Percentiles rank a stretch among this genome's conserved stretches.
Evolutionary conservation across 202 grass and related monocot genomes (phyloP).

Genomic region (Saccharum hybrid): DNA sequence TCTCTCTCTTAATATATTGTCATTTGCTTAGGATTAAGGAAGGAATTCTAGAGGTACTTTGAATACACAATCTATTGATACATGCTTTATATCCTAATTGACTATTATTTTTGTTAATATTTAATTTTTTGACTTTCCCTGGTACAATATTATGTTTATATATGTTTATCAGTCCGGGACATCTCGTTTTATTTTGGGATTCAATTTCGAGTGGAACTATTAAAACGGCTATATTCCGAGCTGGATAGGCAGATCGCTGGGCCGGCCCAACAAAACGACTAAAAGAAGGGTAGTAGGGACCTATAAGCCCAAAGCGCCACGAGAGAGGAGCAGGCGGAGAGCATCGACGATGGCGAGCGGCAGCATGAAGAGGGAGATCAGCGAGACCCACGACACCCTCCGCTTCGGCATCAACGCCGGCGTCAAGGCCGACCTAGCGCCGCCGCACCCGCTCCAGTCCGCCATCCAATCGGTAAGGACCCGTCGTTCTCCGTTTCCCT

Average conservation of each 20-base stretch:
- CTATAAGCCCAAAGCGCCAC: not conserved
- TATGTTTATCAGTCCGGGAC: too few species aligned
- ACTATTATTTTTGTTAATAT: not conserved
- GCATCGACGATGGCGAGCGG: slow-evolving; percentile 52
- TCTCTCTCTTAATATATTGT: not conserved
- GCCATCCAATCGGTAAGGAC: slow-evolving; percentile 55
- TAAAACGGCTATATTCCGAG: not conserved
- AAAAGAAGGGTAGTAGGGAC: not conserved
- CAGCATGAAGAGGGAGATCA: slow-evolving; percentile 64
- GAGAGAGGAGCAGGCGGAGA: not conserved
- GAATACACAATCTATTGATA: not conserved
- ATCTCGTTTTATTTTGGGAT: not conserved
- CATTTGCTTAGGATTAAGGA: not conserved
- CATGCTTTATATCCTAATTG: not conserved
- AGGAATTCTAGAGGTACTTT: not conserved
- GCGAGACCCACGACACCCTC: slow-evolving; percentile 56
- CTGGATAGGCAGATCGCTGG: not conserved
- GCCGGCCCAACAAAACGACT: not conserved
- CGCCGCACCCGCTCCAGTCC: slow-evolving; percentile 63
- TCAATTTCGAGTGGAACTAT: not conserved
- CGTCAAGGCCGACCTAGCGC: slow-evolving; percentile 62
- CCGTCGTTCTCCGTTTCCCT: not conserved
- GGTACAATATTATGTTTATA: too few species aligned
- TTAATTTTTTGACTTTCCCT: not conserved
- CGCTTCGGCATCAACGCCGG: slow-evolving; percentile 69